Evolutionary conservation across 352 stramenopile genomes (phyloP), one percentile per base, ranked within the genome.

Genomic region (Phytophthora hybrid): DNA sequence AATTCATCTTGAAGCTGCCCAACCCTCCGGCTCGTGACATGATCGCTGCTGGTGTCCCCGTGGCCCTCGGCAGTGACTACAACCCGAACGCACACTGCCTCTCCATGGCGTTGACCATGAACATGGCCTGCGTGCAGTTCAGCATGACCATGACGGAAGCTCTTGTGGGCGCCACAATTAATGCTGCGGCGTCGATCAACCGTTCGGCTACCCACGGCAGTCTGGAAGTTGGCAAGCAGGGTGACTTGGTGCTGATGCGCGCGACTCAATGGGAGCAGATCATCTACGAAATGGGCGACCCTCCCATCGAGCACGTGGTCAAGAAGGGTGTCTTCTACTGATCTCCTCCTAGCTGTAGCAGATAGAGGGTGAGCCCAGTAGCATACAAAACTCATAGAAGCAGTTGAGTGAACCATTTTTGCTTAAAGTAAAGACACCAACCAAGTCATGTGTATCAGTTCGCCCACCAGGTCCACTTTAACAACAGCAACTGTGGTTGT

Each of bases 41-140:
- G 83, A 92, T 96, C 52, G 66, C 78, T 13, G 78, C 76, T 32
- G 75, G 73, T 19, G 89, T 96, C 51, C 85, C 87, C 1, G 80
- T 95, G 18, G 89, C 89, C 26, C 84, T 96, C 10, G 89, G 87
- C 44, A 93, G 84, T 39, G 89, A 96, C 71, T 96, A 91, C 75
- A 95, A 96, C 71, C 88, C 89, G 63, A 96, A 95, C 68, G 89
- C 89, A 9, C 87, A 96, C 77, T 96, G 88, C 61, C 64, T 96
- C 53, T 96, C 88, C 62, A 95, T 96, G 89, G 78, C 89, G 21
- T 80, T 95, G 60, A 93, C 88, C 39, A 96, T 96, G 89, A 93
- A 96, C 77, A 93, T 95, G 84, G 83, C 85, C 6, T 96, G 89
- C 73, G 86, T 94, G 73, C 80, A 87, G 29, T 92, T 96, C 63